Evolutionary conservation across 23 red algal genomes (phyloP).

Genomic region (Gracilaria domingensis): DNA sequence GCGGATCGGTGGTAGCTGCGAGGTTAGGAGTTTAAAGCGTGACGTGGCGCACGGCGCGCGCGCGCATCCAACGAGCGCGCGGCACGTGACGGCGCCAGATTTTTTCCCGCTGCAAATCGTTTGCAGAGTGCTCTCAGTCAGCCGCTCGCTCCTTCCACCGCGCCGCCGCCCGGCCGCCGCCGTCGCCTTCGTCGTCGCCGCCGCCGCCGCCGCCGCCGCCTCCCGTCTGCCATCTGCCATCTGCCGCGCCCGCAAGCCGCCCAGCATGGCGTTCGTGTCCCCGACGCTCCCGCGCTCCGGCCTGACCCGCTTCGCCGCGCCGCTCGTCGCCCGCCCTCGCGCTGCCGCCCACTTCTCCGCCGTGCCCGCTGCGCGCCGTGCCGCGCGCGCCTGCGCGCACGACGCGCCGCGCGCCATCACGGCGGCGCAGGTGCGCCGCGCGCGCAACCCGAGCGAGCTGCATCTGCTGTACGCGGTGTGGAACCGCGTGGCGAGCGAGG

Average conservation of each 20-base stretch:
- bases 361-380: neutral
- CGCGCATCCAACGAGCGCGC: neutral
- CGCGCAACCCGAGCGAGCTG: slow-evolving; percentile 18
- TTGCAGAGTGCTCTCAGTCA: neutral
- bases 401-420: neutral
- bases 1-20: neutral
- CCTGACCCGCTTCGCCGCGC: neutral
- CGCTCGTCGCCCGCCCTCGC: neutral
- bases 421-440: neutral
- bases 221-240: too few relatives aligned
- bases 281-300: neutral
- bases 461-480: slow-evolving; percentile 45
- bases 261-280: neutral
- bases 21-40: neutral
- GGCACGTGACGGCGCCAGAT: neutral
- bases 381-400: neutral
- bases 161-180: too few relatives aligned
- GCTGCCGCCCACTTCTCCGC: neutral
- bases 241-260: too few relatives aligned
- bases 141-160: neutral
- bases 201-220: too few relatives aligned
- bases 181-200: too few relatives aligned
- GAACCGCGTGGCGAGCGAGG: slow-evolving; percentile 37
- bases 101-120: neutral
- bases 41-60: neutral